Percentiles rank a stretch among this genome's conserved stretches.
Conservation (phyloP, 164 flowering plant species). For the Taxillus chinensis region DNA sequence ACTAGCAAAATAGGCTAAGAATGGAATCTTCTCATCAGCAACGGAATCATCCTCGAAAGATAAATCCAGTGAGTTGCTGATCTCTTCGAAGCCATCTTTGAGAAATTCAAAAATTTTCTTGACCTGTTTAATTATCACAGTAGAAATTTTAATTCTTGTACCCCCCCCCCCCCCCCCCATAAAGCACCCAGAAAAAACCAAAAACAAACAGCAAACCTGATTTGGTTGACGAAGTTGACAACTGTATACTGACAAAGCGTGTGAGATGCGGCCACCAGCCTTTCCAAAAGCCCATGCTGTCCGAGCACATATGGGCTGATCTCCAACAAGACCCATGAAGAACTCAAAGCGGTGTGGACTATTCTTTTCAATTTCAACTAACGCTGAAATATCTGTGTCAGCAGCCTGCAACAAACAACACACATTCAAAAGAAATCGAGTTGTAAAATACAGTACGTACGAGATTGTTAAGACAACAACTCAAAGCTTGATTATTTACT, state of each 20-base stretch:
- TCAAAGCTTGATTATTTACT: background rate
- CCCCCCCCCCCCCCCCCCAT: background rate
- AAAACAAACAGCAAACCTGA: conserved; percentile 35
- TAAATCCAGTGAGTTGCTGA: conserved; percentile 86
- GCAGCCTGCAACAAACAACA: conserved; percentile 64
- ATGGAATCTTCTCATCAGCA: conserved; percentile 97
- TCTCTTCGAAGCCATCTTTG: conserved; percentile 74
- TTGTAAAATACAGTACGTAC: background rate
- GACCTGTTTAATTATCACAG: conserved; percentile 45
- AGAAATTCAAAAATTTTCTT: conserved; percentile 86
- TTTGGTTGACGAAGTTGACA: conserved; percentile 93
- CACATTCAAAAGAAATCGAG: conserved; percentile 4
- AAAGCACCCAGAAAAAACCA: background rate
- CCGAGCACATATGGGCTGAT: conserved; percentile 95
- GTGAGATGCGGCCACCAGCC: conserved; percentile 91
- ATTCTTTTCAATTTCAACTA: conserved; percentile 94
- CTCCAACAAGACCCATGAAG: conserved; percentile 92
- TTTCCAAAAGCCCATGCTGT: conserved; percentile 98
- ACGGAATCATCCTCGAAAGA: conserved; percentile 89
- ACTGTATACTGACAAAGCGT: conserved; percentile 91
- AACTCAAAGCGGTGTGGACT: conserved; percentile 95
- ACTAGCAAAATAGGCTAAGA: conserved; percentile 85
- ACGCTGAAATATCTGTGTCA: conserved; percentile 92
- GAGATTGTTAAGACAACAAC: background rate
- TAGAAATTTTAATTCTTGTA: background rate